Evolutionary conservation across 306 rosid species (phyloP), one percentile per base, ranked within the genome.

Genomic region (Ochetophila trinervis): DNA sequence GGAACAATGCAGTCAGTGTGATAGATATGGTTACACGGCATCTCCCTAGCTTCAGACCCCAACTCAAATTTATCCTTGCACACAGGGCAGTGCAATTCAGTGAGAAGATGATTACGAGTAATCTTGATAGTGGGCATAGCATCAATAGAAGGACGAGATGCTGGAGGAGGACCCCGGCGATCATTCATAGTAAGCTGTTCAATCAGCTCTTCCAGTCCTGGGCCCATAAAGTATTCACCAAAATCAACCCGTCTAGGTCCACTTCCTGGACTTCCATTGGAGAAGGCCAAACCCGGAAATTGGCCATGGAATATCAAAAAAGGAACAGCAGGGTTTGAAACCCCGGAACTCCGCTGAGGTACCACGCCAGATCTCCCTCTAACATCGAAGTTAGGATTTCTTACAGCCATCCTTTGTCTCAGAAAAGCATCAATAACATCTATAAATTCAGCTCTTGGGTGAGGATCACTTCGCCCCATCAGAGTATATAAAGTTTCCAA

Each of bases 11-110:
- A 87, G 54, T 87, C 97, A 37, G 88, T 67, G 79, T 90, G 97
- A 83, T 90, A 90, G 5, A 90, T 82, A 68, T 90, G 97, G 76
- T 83, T 77, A 57, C 95, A 90, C 3, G 97, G 97, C 97, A 90
- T 85, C 76, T 72, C 78, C 64, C 87, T 83, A 13, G 95, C 97
- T 70, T 85, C 86, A 16, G 83, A 68, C 36, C 85, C 97, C 13
- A 90, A 59, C 79, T 87, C 91, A 60, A 90, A 87, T 55, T 30
- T 76, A 34, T 90, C 97, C 71, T 87, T 66, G 60, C 95, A 90
- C 49, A 87, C 95, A 0, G 95, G 89, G 60, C 97, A 90, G 63
- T 90, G 88, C 52, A 88, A 69, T 69, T 90, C 91, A 0, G 78
- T 51, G 73, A 78, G 82, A 63, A 90, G 82, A 79, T 90, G 95